These are phyloP conservation scores for Colletotrichum sp. DNA, from an alignment of 2,329 filamentous ascomycete genomes.

Conservation along the genomic window DNA sequence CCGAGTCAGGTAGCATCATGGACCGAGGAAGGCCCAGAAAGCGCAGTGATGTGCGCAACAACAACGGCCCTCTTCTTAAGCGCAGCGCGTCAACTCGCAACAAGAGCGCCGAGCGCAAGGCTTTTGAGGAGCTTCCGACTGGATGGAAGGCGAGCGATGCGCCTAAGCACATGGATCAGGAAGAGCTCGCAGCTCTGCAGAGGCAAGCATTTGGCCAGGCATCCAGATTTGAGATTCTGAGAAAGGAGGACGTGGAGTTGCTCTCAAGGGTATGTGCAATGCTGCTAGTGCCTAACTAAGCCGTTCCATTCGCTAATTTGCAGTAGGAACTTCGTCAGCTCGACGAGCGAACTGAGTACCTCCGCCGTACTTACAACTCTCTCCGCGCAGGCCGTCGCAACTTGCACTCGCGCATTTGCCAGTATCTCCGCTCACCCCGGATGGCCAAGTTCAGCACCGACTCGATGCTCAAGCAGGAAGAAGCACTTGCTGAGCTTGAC, in stretches of 20 bases:
- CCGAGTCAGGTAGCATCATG: constrained; percentile 64
- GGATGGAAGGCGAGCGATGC: constrained; percentile 63
- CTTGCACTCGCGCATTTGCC: constrained; percentile 77
- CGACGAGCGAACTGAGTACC: constrained; percentile 80
- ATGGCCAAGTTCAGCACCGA: constrained; percentile 76
- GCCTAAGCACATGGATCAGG: constrained; percentile 45
- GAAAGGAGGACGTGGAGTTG: constrained; percentile 64
- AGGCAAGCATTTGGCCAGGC: constrained; percentile 68
- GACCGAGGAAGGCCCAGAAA: constrained; percentile 67
- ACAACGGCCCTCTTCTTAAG: constrained; percentile 40
- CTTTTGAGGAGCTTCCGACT: constrained; percentile 65
- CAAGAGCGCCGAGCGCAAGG: constrained; percentile 57
- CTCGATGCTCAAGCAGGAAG: constrained; percentile 79
- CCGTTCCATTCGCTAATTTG: background rate
- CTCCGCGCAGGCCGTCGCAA: constrained; percentile 78
- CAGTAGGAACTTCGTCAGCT: constrained; percentile 72
- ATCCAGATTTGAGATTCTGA: constrained; percentile 68
- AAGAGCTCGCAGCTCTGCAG: constrained; percentile 57
- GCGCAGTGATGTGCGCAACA: constrained; percentile 46
- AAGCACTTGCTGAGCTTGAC: constrained; percentile 78
- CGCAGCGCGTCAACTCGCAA: constrained; percentile 35
- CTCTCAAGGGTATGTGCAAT: constrained; percentile 61
- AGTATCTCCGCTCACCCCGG: constrained; percentile 74
- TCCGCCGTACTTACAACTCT: constrained; percentile 77
- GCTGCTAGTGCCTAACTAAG: constrained; percentile 21